Percentiles rank a stretch among this genome's conserved stretches.
Evolutionary conservation across 495 filamentous ascomycete species (phyloP).

Genomic region (Penicillium canescens): DNA sequence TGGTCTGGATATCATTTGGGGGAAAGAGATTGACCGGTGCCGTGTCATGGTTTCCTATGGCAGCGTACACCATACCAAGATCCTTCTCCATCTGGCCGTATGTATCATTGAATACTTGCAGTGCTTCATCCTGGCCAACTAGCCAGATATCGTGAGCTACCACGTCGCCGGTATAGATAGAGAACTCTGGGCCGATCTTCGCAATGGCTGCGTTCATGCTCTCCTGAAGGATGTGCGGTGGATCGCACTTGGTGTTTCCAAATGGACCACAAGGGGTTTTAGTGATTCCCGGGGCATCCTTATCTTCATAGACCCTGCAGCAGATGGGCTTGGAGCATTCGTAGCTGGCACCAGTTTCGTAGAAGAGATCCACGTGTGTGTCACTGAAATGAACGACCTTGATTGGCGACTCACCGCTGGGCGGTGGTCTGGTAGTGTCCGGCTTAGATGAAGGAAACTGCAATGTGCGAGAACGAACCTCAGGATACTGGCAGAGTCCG

Average conservation of each 20-base stretch:
- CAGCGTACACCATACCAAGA: constrained; percentile 46
- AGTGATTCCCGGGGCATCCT: constrained; percentile 42
- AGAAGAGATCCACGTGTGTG: constrained; percentile 54
- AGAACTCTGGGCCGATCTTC: constrained; percentile 26
- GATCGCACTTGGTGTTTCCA: constrained; percentile 53
- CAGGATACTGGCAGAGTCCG: constrained; percentile 51
- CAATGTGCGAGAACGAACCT: constrained; percentile 40
- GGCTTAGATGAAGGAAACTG: constrained; percentile 47
- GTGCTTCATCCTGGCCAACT: constrained; percentile 35
- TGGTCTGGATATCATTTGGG: constrained; percentile 27
- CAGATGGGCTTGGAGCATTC: constrained; percentile 58
- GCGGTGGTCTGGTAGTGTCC: constrained; percentile 32
- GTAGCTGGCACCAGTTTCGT: constrained; percentile 49
- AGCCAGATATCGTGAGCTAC: constrained; percentile 31
- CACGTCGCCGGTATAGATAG: constrained; percentile 34
- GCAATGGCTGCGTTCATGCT: constrained; percentile 53
- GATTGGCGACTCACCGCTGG: constrained; percentile 47
- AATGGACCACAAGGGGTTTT: constrained; percentile 45
- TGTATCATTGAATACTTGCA: constrained; percentile 41
- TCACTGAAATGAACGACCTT: constrained; percentile 57
- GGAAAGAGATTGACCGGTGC: constrained; percentile 54
- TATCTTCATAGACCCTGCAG: constrained; percentile 47
- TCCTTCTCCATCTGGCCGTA: constrained; percentile 34
- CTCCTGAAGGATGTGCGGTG: constrained; percentile 49
- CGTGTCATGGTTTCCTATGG: constrained; percentile 57